A percentile compares a stretch with the other conserved stretches of the same genome.
phyloP scores from a whole-genome alignment of 1,284 basidiomycete species.

The Macrocystidia cucumis region DNA sequence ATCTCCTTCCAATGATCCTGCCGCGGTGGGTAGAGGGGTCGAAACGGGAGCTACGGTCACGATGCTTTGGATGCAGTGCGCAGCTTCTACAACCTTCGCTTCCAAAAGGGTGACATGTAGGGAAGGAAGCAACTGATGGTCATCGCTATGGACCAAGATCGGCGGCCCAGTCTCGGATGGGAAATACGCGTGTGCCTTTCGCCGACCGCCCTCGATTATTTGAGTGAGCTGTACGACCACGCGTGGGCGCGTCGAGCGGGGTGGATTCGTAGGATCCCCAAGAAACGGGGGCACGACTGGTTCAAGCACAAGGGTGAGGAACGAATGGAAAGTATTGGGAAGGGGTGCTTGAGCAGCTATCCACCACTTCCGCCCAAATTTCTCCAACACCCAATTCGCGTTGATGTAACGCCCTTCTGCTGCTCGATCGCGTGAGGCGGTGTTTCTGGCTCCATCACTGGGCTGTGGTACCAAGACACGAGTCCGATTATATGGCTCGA shows the following conservation, averaged over 20 bases:
- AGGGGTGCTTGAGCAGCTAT: constrained; percentile 80
- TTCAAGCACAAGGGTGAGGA: constrained; percentile 60
- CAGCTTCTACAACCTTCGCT: constrained; percentile 34
- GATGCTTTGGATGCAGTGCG: constrained; percentile 57
- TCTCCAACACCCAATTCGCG: constrained; percentile 76
- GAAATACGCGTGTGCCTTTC: constrained; percentile 75
- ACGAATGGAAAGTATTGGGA: constrained; percentile 59
- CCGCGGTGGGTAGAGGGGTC: constrained; percentile 3
- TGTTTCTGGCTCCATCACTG: too few species aligned
- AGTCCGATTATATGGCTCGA: constrained; percentile 76
- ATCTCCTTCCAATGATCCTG: constrained; percentile 13
- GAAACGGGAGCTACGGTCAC: constrained; percentile 24
- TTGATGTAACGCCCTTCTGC: constrained; percentile 58
- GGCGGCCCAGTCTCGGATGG: constrained; percentile 50
- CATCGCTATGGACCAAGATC: constrained; percentile 39
- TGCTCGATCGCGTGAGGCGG: too few species aligned
- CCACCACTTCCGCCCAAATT: constrained; percentile 68
- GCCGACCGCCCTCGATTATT: constrained; percentile 53
- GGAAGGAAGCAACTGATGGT: constrained; percentile 26
- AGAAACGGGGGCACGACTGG: constrained; percentile 36
- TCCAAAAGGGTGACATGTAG: constrained; percentile 50
- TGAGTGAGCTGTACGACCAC: constrained; percentile 78
- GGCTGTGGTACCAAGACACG: constrained; percentile 56
- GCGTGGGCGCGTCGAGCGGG: constrained; percentile 36
- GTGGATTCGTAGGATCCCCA: constrained; percentile 16